Conservation (phyloP, 108 stramenopile genomes). For the Ochromonas danica region DNA sequence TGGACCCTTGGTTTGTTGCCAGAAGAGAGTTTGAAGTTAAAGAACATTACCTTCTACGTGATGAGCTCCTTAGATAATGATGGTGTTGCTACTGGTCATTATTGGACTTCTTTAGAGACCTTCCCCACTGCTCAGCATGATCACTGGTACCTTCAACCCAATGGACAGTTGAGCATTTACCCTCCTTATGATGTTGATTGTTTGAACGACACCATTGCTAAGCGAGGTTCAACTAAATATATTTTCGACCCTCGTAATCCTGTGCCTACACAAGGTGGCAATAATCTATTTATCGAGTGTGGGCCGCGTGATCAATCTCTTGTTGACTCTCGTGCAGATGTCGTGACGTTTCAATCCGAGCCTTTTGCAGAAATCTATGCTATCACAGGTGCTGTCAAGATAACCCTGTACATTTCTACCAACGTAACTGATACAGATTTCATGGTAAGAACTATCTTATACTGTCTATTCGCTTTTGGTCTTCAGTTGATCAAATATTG, state of each 20-base stretch:
- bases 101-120: constrained; percentile 44
- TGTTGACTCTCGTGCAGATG: constrained; percentile 34
- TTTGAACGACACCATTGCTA: not conserved
- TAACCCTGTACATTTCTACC: constrained; percentile 27
- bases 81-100: constrained; percentile 33
- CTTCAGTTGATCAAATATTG: no score
- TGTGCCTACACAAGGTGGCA: constrained; percentile 37
- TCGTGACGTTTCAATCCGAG: constrained; percentile 31
- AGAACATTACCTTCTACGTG: constrained; percentile 44
- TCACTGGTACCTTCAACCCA: constrained; percentile 21
- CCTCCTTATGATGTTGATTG: not conserved
- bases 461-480: no score
- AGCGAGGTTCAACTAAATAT: not conserved
- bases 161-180: not conserved
- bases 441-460: no score
- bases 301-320: constrained; percentile 37
- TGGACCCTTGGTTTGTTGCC: not conserved
- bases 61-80: constrained; percentile 25
- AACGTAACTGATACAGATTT: constrained; percentile 42
- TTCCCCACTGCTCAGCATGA: constrained; percentile 21
- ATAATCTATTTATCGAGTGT: constrained; percentile 39
- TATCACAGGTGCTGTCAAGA: constrained; percentile 31
- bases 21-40: not conserved
- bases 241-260: constrained; percentile 30
- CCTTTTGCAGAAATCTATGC: not conserved